These are phyloP conservation scores for Radiomyces spectabilis DNA, from an alignment of 192 early-diverging fungal species.

Conservation along the genomic window DNA sequence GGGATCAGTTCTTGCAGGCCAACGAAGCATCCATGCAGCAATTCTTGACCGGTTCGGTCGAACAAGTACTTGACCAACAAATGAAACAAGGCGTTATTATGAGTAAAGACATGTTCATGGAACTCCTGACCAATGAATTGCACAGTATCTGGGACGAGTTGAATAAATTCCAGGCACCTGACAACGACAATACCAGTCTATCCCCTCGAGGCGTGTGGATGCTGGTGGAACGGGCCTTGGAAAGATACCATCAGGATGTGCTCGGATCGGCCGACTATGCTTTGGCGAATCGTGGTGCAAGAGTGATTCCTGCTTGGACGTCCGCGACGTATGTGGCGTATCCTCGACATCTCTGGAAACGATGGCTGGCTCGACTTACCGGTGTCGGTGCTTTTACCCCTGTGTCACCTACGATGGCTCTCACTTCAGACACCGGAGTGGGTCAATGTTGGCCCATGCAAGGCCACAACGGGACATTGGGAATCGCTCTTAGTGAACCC, in stretches of 20 bases:
- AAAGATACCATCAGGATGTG: constrained; percentile 46
- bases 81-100: background rate
- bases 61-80: background rate
- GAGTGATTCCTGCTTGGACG: constrained; percentile 54
- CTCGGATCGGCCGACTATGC: constrained; percentile 66
- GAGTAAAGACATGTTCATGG: background rate
- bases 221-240: constrained; percentile 52
- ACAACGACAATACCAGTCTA: background rate
- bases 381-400: constrained; percentile 29
- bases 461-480: constrained; percentile 53
- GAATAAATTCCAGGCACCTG: background rate
- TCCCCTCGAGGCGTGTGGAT: background rate
- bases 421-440: constrained; percentile 40
- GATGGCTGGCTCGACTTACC: constrained; percentile 17
- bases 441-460: constrained; percentile 75
- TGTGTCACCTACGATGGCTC: constrained; percentile 26
- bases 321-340: constrained; percentile 51
- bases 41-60: background rate
- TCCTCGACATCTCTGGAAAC: constrained; percentile 18
- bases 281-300: constrained; percentile 52
- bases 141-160: background rate
- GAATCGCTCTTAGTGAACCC: constrained; percentile 46
- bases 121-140: background rate
- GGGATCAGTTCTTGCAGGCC: background rate
- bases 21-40: background rate